Base-by-base conservation (phyloP, 2,329 filamentous ascomycete genomes). In the Talaromyces sp. region DNA sequence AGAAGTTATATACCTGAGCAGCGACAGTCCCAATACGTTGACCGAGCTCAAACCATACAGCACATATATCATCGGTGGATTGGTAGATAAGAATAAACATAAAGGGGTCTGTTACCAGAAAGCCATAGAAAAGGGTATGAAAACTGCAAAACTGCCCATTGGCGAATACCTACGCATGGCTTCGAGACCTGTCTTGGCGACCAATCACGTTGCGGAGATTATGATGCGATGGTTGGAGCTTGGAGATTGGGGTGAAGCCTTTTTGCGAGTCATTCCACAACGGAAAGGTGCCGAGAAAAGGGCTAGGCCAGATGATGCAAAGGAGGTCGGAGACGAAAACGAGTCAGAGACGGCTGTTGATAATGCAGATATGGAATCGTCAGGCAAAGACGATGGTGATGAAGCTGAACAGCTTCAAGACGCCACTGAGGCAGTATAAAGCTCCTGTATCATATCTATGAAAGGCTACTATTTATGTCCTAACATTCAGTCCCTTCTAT, bases 141-240 rank as follows among this genome's bases (percentile, higher is more conserved):
- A 90, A 69, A 98, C 95, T 0, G 95, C 94, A 1, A 93, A 92
- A 75, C 78, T 99, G 64, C 95, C 95, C 0, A 98, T 99, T 72
- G 92, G 93, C n/a, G 89, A 98, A 68, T 98, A 92, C 77, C 89
- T 99, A 83, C 86, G 92, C 69, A 96, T 99, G 91, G 86, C 89
- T 64, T 93, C 90, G 71, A 87, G 95, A 36, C 88, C 90, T 71
- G 91, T 99, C 4, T 81, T 99, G 65, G 89, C 94, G 3, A 97
- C 94, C 7, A 99, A 98, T 74, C 95, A 99, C 74, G 95, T 99
- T 1, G 87, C 95, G 56, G 94, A 98, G 79, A 98, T 99, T 68
- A 97, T 99, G 92, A 80, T 97, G 54, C 89, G 88, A 69, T 99
- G 93, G 93, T 78, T 99, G 63, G 92, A 97, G 77, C 87, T 87